Percentiles rank a stretch among this genome's conserved stretches.
Evolutionary conservation across 495 filamentous ascomycete species (phyloP).

Genomic region (Symbiotaphrina buchneri): DNA sequence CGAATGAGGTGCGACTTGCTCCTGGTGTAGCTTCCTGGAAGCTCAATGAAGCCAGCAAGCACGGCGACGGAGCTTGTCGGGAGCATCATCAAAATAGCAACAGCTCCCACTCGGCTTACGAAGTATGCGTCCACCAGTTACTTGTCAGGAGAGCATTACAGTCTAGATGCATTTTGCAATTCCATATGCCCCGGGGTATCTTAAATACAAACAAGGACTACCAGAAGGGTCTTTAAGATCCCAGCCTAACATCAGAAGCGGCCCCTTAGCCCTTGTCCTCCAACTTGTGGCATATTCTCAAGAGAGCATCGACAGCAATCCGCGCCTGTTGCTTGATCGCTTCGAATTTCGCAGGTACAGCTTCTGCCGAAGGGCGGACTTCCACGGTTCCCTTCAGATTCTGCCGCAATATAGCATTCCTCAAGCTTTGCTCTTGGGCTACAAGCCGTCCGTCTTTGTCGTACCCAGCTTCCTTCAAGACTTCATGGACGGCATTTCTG

Average conservation of each 20-base stretch:
- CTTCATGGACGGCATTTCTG: slow-evolving; percentile 26
- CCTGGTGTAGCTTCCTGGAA: too few species aligned
- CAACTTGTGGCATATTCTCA: neutral
- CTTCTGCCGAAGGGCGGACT: neutral
- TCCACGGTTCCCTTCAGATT: neutral
- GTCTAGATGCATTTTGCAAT: too few species aligned
- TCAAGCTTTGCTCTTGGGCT: neutral
- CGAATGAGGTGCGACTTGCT: neutral
- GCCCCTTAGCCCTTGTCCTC: neutral
- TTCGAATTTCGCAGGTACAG: neutral
- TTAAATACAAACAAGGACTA: too few species aligned
- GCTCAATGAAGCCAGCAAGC: too few species aligned
- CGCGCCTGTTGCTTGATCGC: neutral
- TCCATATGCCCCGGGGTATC: too few species aligned
- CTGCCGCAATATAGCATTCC: neutral
- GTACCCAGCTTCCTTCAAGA: slow-evolving; percentile 30
- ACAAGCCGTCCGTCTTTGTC: slow-evolving; percentile 22
- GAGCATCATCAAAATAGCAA: too few species aligned
- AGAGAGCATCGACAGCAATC: neutral
- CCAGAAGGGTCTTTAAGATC: too few species aligned
- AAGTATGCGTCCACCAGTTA: too few species aligned
- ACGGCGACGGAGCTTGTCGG: too few species aligned
- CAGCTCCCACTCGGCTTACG: too few species aligned
- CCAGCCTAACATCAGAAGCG: too few species aligned
- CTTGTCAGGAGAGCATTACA: too few species aligned